These are phyloP conservation scores for Rhypophila decipiens DNA, from an alignment of 495 filamentous ascomycete genomes.

Conservation along the genomic window DNA sequence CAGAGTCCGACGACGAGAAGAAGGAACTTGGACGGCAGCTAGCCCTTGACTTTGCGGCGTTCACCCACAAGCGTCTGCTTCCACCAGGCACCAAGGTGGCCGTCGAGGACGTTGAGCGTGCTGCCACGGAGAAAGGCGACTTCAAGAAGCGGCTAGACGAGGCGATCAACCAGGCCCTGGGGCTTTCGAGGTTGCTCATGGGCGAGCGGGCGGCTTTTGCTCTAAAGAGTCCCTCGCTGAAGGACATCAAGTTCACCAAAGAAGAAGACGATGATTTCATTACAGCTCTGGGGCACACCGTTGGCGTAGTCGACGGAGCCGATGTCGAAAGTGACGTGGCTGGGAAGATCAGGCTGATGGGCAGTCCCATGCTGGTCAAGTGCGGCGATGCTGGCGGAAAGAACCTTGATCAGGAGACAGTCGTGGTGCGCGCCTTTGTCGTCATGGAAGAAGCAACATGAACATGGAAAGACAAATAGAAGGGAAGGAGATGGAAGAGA, in stretches of 20 bases:
- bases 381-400: constrained; percentile 1
- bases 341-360: constrained; percentile 1
- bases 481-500: too few species aligned
- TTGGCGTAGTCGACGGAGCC: constrained; percentile 1
- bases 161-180: not conserved
- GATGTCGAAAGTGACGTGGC: not conserved
- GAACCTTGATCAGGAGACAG: constrained; percentile 2
- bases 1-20: not conserved
- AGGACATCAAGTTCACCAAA: not conserved
- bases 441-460: not conserved
- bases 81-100: not conserved
- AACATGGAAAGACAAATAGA: too few species aligned
- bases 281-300: not conserved
- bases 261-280: not conserved
- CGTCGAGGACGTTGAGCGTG: not conserved
- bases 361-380: constrained; percentile 3
- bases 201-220: constrained; percentile 1
- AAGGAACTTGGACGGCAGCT: not conserved
- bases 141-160: not conserved
- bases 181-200: not conserved
- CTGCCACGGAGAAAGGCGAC: not conserved
- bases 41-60: not conserved
- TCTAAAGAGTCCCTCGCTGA: not conserved
- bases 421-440: constrained; percentile 2
- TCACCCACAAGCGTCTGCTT: not conserved